Percentiles rank a stretch among this genome's conserved stretches.
Conservation (phyloP, 306 rosid genomes). For the Vachellia collinsii region DNA sequence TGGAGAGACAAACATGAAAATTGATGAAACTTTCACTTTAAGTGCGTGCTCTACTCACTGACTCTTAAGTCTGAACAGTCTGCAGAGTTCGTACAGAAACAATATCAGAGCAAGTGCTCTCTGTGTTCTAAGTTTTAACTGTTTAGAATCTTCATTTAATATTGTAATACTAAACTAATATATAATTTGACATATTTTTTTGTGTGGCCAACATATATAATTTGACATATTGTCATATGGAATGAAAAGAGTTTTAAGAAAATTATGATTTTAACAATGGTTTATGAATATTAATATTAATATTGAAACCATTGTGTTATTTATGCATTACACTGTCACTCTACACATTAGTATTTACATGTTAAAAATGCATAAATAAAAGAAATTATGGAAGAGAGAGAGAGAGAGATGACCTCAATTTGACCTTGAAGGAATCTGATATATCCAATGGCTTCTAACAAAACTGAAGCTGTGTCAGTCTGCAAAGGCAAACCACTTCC, state of each 20-base stretch:
- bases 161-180: too few species aligned
- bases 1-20: conserved; percentile 36
- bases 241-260: neutral
- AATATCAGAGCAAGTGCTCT: neutral
- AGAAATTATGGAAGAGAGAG: conserved; percentile 4
- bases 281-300: too few species aligned
- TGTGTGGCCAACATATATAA: too few species aligned
- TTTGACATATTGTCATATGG: neutral
- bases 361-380: neutral
- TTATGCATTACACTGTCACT: neutral
- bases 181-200: too few species aligned
- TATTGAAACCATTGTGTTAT: neutral
- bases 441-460: conserved; percentile 83
- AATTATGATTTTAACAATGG: too few species aligned
- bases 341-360: neutral
- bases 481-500: conserved; percentile 68
- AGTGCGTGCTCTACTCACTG: conserved; percentile 52
- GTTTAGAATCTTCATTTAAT: neutral
- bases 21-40: conserved; percentile 43
- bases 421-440: conserved; percentile 87
- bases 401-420: conserved; percentile 77
- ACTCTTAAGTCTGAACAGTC: conserved; percentile 39
- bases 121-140: neutral
- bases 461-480: conserved; percentile 97
- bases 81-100: conserved; percentile 9